Evolutionary conservation across 495 filamentous ascomycete genomes (phyloP).

Genomic region (Xylaria nigripes): DNA sequence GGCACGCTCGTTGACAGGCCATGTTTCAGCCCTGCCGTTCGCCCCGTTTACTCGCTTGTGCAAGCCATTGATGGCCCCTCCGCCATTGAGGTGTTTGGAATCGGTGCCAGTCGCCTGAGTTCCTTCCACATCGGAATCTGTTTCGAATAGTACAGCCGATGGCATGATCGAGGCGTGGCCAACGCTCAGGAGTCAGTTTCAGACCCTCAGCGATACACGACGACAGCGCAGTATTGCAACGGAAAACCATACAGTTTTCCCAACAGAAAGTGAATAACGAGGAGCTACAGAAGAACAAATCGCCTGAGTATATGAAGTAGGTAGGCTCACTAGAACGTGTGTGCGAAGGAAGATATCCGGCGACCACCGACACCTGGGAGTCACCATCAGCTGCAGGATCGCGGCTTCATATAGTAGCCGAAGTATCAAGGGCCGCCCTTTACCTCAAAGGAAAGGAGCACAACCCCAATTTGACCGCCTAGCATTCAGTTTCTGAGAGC

Average conservation of each 20-base stretch:
- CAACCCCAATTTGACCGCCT: not conserved
- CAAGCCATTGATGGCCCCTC: not conserved
- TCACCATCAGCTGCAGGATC: not conserved
- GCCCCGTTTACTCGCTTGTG: not conserved
- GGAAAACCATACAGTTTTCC: not conserved
- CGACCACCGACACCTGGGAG: not conserved
- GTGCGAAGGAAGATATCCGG: not conserved
- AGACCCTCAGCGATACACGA: not conserved
- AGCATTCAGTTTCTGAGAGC: no score
- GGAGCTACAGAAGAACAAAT: not conserved
- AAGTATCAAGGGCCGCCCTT: not conserved
- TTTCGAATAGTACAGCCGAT: not conserved
- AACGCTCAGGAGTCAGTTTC: not conserved
- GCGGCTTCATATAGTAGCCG: conserved; percentile 1
- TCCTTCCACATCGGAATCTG: not conserved
- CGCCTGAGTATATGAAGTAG: not conserved
- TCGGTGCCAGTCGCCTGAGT: not conserved
- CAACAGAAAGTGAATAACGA: not conserved
- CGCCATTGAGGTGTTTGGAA: not conserved
- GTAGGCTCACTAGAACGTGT: not conserved
- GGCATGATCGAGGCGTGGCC: conserved; percentile 7
- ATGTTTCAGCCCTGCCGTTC: conserved; percentile 1
- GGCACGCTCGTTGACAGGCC: conserved; percentile 2
- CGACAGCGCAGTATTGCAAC: not conserved
- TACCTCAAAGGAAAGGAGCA: not conserved